Evolutionary conservation across 108 stramenopile species (phyloP).

Genomic region (Fistulifera pelliculosa): DNA sequence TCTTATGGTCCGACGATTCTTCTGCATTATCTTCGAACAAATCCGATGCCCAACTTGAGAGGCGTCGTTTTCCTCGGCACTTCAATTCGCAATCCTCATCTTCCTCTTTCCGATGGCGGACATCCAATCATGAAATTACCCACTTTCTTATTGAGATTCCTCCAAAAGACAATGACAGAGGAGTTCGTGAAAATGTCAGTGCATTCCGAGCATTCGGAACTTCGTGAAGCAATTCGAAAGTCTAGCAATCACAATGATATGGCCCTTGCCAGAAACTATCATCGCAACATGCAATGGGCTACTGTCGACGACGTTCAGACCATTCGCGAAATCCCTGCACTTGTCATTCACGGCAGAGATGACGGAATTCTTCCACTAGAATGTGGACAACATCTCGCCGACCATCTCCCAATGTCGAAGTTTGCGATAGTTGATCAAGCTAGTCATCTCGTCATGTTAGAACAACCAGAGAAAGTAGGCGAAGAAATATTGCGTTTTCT

Average conservation of each 20-base stretch:
- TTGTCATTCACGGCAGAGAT: slow-evolving; percentile 13
- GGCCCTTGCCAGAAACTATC: slow-evolving; percentile 5
- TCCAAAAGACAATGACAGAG: slow-evolving; percentile 12
- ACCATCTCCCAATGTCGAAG: neutral
- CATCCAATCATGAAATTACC: slow-evolving; percentile 15
- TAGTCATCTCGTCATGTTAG: slow-evolving; percentile 16
- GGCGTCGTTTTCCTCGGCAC: slow-evolving; percentile 5
- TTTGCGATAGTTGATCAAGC: slow-evolving; percentile 5
- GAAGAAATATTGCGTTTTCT: slow-evolving; percentile 3
- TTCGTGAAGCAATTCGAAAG: neutral
- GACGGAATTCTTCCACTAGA: slow-evolving; percentile 9
- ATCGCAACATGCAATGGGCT: slow-evolving; percentile 10
- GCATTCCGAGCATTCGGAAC: slow-evolving; percentile 2
- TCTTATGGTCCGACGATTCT: slow-evolving; percentile 10
- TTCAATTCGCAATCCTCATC: neutral
- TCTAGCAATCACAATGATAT: slow-evolving; percentile 9
- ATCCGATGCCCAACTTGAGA: slow-evolving; percentile 1
- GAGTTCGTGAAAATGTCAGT: slow-evolving; percentile 10
- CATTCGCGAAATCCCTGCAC: slow-evolving; percentile 1
- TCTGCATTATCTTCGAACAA: neutral
- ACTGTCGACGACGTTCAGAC: slow-evolving; percentile 1
- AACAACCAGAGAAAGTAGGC: slow-evolving; percentile 12
- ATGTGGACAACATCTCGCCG: slow-evolving; percentile 5
- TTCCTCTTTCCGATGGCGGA: slow-evolving; percentile 12
- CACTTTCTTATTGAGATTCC: slow-evolving; percentile 5